phyloP scores from a whole-genome alignment of 305 asterid species.

The Salvia sclarea region DNA sequence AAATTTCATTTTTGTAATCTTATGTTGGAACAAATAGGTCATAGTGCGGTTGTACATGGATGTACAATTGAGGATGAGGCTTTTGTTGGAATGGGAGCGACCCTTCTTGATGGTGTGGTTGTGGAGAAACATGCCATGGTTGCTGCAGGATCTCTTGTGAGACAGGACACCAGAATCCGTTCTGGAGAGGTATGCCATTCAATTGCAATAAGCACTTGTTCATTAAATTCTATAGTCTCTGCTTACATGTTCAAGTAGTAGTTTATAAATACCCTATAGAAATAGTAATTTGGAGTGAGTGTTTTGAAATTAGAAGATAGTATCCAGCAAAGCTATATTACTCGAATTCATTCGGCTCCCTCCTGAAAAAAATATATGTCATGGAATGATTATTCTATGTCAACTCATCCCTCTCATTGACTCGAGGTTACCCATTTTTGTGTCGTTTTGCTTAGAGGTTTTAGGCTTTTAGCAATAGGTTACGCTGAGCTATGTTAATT shows the following conservation, averaged over 20 bases:
- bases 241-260: no score
- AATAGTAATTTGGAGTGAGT: not conserved
- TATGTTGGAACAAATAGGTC: conserved; percentile 54
- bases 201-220: conserved; percentile 3
- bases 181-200: conserved; percentile 65
- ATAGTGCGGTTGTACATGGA: conserved; percentile 86
- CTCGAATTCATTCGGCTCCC: not conserved
- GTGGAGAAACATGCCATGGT: conserved; percentile 91
- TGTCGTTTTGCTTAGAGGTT: not conserved
- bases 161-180: conserved; percentile 79
- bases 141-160: conserved; percentile 91
- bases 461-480: not conserved
- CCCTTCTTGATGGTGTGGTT: conserved; percentile 85
- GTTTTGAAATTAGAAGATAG: not conserved
- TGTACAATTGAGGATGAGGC: conserved; percentile 89
- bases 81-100: conserved; percentile 92
- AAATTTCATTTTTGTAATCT: conserved; percentile 1
- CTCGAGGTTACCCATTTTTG: no score
- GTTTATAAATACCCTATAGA: not conserved
- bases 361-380: not conserved
- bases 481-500: not conserved
- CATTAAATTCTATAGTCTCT: conserved; percentile 2
- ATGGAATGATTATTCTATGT: not conserved
- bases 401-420: not conserved
- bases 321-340: not conserved